phyloP scores from a whole-genome alignment of 176 grass and related monocot species.

The Cenchrus americanus region DNA sequence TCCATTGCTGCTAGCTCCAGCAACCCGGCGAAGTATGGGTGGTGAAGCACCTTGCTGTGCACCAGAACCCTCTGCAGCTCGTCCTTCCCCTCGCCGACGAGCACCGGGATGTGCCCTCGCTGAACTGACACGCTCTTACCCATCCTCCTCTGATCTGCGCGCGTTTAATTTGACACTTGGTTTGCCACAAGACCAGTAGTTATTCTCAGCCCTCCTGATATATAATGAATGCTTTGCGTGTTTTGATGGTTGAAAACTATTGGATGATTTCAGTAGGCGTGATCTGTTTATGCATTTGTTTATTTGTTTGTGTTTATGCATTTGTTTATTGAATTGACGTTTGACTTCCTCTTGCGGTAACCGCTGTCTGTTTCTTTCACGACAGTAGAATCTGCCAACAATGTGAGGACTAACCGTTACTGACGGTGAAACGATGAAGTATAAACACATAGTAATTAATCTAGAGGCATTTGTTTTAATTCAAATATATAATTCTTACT shows the following conservation, averaged over 20 bases:
- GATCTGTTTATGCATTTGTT: constrained; percentile 1
- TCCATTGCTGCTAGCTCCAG: constrained; percentile 59
- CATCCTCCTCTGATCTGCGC: constrained; percentile 24
- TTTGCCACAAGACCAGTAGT: not conserved
- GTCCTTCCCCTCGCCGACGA: constrained; percentile 38
- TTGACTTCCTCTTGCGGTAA: not conserved
- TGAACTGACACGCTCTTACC: constrained; percentile 23
- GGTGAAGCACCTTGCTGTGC: constrained; percentile 41
- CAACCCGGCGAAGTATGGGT: constrained; percentile 48
- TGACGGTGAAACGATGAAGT: not conserved
- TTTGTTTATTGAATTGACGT: not conserved
- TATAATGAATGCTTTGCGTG: constrained; percentile 3
- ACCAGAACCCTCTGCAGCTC: constrained; percentile 29
- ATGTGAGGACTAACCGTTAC: not conserved
- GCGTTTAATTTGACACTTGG: not conserved
- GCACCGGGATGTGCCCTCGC: constrained; percentile 50
- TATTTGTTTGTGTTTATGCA: not conserved
- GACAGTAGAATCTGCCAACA: not conserved
- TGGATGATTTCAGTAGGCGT: not conserved
- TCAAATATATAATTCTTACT: not conserved
- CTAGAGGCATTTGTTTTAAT: not conserved
- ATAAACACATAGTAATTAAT: not conserved
- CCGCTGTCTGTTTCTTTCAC: not conserved
- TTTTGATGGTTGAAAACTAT: constrained; percentile 5
- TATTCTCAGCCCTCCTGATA: not conserved